Base-by-base conservation (phyloP, 768 basidiomycete species). In the Collybiopsis luxurians region DNA sequence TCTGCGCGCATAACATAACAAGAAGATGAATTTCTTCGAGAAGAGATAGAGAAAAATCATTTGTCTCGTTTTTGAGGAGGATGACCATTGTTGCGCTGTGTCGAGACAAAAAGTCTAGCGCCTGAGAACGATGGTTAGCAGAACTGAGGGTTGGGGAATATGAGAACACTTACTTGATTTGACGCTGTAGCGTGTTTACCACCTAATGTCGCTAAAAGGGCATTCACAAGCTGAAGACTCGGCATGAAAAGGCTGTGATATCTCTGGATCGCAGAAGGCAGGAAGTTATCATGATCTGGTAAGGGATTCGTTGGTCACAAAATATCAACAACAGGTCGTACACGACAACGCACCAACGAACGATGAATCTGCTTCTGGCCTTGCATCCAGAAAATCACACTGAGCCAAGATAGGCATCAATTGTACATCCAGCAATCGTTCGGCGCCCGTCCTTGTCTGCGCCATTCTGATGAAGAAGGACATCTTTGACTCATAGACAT, bases 401-500 rank as follows among this genome's bases (percentile, higher is more conserved):
- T 89, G 86, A 0, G 89, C 83, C 44, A 98, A 73, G 15, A 84
- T 77, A 2, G 85, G 80, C 10, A 97, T 76, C 1, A 94, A 62
- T 54, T 90, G 89, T 1, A 85, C 81, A 56, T 94, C 92, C 4
- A 97, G 69, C 23, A 98, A 72, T 43, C 86, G 82, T 65, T 97
- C 95, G 2, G 94, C 93, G 2, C 95, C 96, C 57, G 79, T 74
- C 44, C 89, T 79, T 2, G 86, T 90, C 67, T 95, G 89, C 0
- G 92, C 84, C 73, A 97, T 83, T 28, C 92, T 83, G 26, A 89
- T 82, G 57, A 98, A 84, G 60, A 97, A 74, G 3, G 95, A 91
- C 84, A 96, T 87, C 71, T 96, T 96, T 13, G 95, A 84, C 67
- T 98, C 96, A 63, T 94, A 98, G 13, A 98, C 90, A 71, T 97